These are phyloP conservation scores for Ophiocytium majus DNA, from an alignment of 352 stramenopile species.

Conservation along the genomic window DNA sequence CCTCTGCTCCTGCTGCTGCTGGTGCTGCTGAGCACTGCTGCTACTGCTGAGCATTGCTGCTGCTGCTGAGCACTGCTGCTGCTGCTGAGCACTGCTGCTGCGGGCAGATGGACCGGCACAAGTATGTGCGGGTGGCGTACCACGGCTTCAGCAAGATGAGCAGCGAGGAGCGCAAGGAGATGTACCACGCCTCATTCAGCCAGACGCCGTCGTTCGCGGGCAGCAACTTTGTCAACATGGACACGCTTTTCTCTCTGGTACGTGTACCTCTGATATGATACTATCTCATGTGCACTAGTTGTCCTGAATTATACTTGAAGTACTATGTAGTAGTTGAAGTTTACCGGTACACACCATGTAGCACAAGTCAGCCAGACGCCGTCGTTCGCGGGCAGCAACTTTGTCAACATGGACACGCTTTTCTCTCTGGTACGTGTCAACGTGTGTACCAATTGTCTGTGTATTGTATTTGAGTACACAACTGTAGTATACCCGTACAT, in stretches of 20 bases:
- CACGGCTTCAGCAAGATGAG: constrained; percentile 69
- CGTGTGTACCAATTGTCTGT: too few species aligned
- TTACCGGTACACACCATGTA: too few species aligned
- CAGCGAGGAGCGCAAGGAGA: constrained; percentile 50
- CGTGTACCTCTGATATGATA: too few species aligned
- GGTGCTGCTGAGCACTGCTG: too few species aligned
- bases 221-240: constrained; percentile 61
- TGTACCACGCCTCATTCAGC: constrained; percentile 41
- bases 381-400: constrained; percentile 59
- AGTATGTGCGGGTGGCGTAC: constrained; percentile 73
- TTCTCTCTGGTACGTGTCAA: constrained; percentile 74
- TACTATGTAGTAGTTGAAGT: too few species aligned
- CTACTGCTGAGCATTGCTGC: too few species aligned
- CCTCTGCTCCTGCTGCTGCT: too few species aligned
- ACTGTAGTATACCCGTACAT: too few species aligned
- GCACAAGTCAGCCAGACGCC: constrained; percentile 34
- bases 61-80: too few species aligned
- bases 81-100: not conserved
- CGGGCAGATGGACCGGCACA: constrained; percentile 71
- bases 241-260: constrained; percentile 73
- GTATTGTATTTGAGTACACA: too few species aligned
- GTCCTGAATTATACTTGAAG: too few species aligned
- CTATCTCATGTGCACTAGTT: too few species aligned
- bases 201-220: constrained; percentile 57
- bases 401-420: constrained; percentile 68